Conservation (phyloP, 169 alveolate species). For the Cryptosporidium tyzzeri region DNA sequence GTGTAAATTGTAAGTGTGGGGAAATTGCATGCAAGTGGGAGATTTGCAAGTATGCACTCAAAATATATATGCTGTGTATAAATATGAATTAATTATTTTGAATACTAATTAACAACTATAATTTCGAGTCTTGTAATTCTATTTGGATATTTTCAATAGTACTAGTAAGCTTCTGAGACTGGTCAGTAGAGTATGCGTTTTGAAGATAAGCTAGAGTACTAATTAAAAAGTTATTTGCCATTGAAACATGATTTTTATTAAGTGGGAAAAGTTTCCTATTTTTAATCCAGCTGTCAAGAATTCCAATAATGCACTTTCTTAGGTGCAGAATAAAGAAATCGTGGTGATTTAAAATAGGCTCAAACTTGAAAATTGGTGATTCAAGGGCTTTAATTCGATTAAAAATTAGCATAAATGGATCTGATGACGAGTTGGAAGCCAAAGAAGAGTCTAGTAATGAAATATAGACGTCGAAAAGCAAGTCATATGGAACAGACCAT, state of each 20-base stretch:
- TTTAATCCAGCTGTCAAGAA: constrained; percentile 17
- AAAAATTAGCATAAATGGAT: constrained; percentile 42
- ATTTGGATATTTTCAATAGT: background rate
- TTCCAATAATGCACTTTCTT: constrained; percentile 41
- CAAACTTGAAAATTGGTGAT: constrained; percentile 4
- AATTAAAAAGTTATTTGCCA: constrained; percentile 31
- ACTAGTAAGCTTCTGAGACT: background rate
- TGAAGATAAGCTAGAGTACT: background rate
- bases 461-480: constrained; percentile 43
- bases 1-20: constrained; percentile 11
- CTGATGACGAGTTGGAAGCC: background rate
- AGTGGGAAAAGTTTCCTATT: background rate
- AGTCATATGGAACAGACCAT: constrained; percentile 49
- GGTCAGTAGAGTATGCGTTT: background rate
- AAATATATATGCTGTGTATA: background rate
- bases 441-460: constrained; percentile 56
- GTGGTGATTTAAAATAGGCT: background rate
- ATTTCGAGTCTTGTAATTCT: background rate
- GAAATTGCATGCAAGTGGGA: background rate
- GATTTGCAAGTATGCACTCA: background rate
- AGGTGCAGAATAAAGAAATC: constrained; percentile 32
- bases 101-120: background rate
- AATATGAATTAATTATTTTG: constrained; percentile 7
- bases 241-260: constrained; percentile 5
- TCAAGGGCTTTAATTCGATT: constrained; percentile 17